These are phyloP conservation scores for Durusdinium trenchii DNA, from an alignment of 73 alveolate species.

Conservation along the genomic window DNA sequence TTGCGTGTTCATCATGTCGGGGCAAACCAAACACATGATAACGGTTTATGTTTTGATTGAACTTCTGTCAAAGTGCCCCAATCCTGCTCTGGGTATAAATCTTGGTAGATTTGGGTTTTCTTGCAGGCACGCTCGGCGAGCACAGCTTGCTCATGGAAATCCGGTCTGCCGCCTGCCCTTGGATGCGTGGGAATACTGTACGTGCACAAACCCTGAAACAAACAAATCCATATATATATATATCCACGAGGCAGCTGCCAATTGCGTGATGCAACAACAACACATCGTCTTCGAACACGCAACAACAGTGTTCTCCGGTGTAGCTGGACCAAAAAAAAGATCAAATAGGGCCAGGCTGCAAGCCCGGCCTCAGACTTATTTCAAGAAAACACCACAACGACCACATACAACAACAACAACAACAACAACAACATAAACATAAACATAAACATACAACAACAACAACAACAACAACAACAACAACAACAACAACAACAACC, in stretches of 20 bases:
- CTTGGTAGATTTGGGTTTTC: conserved; percentile 87
- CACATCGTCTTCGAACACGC: background rate
- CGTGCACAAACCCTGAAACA: too few species aligned
- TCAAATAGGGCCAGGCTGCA: too few species aligned
- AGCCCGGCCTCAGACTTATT: too few species aligned
- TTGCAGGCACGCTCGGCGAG: conserved; percentile 53
- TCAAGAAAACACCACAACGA: background rate
- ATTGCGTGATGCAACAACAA: too few species aligned
- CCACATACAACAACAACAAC: background rate
- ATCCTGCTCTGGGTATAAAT: conserved; percentile 76
- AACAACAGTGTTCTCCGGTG: too few species aligned
- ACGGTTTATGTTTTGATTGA: too few species aligned
- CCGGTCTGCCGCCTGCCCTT: conserved; percentile 66
- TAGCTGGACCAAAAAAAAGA: too few species aligned
- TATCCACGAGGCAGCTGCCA: background rate
- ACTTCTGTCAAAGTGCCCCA: too few species aligned
- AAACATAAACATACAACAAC: background rate
- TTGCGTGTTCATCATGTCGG: too few species aligned
- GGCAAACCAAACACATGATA: too few species aligned
- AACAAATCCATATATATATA: background rate
- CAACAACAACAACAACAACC: background rate
- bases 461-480: background rate
- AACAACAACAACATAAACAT: too few species aligned
- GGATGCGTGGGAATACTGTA: background rate
- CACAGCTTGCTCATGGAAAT: conserved; percentile 29